Evolutionary conservation across 2,329 filamentous ascomycete genomes (phyloP), one percentile per base, ranked within the genome.

Genomic region (Sclerotinia trifoliorum): DNA sequence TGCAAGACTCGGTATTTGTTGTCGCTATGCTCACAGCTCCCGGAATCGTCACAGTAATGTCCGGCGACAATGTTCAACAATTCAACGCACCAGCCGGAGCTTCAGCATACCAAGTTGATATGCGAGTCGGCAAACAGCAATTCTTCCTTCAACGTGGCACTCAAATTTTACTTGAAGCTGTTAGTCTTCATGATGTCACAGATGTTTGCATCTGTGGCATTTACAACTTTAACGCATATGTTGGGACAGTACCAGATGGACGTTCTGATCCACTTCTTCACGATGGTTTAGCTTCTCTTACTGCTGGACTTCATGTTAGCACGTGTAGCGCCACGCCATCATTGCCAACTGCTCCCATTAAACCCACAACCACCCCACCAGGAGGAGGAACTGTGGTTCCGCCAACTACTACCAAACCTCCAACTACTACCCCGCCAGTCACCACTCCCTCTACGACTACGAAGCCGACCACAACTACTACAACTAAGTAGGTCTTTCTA

Each of bases 271-370:
- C 76, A 29, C 71, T 78, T 3, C 70, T 68, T 21, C 68, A 68
- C 24, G 71, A 71, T 64, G 77, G 77, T 3, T 67, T 78, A 6
- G 72, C 72, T 0, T 76, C 74, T 10, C 70, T 78, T 17, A 76
- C 76, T 17, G 68, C 71, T 4, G 77, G 77, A n/a, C 72, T 78
- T 7, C 75, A 74, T 51, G 76, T 78, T 19, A 74, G 70, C 8
- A 77, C 77, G 2, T 78, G 77, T 66, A 71, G 73, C 54, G 70
- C 78, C 15, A 73, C 69, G 51, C 78, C 78, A 21, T 78, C 77
- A 39, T 72, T 79, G 19, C 74, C 74, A 3, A 76, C 75, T 35
- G 76, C 74, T 68, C 72, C 72, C 0, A 52, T 64, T 44, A 62
- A 42, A 35, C 71, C 74, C 57, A 71, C 70, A 17, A 71, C 67